Base-by-base conservation (phyloP, 805 yeast species). In the Ogataea siamensis region DNA sequence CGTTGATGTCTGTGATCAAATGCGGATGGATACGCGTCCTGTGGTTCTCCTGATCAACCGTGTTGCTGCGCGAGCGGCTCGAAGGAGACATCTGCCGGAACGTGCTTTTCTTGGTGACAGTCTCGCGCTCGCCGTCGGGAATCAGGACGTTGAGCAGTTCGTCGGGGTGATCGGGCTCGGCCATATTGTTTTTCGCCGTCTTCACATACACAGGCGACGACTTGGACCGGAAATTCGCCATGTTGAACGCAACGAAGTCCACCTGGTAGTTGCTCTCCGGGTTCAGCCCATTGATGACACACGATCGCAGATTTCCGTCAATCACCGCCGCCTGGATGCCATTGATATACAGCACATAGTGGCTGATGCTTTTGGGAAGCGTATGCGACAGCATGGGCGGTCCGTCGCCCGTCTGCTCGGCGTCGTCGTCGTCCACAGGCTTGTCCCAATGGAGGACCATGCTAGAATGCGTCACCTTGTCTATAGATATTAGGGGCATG, bases 371-470 rank as follows among this genome's bases (percentile, higher is more conserved):
- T 14, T 28, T 55, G 34, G 51, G 56, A 15, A 48, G 42, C 1
- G 51, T 38, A 14, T 55, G 49, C 5, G 25, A 31, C 5, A 56
- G 32, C 5, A 57, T 39, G 6, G 57, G 56, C 2, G 63, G 57
- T 1, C 58, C 56, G 26, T 49, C 57, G 2, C 20, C 23, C 11
- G 33, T 40, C 17, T 40, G 43, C 9, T 46, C 50, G 12, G 24
- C 8, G 14, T 37, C 47, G 12, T 36, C 28, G 16, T 22, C 20
- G 17, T 23, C 21, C 6, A 29, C 44, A 5, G 40, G 49, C 28
- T 41, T 39, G 27, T 74, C 80, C 83, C 85, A 79, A 50, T 76
- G 84, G 21, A 79, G 41, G 17, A 67, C 68, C 25, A 76, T 71
- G 18, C 73, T 59, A 7, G 60, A 51, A 23, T 62, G 57, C 5